Evolutionary conservation across 73 alveolate genomes (phyloP).

Genomic region (Uronychia binucleata): DNA sequence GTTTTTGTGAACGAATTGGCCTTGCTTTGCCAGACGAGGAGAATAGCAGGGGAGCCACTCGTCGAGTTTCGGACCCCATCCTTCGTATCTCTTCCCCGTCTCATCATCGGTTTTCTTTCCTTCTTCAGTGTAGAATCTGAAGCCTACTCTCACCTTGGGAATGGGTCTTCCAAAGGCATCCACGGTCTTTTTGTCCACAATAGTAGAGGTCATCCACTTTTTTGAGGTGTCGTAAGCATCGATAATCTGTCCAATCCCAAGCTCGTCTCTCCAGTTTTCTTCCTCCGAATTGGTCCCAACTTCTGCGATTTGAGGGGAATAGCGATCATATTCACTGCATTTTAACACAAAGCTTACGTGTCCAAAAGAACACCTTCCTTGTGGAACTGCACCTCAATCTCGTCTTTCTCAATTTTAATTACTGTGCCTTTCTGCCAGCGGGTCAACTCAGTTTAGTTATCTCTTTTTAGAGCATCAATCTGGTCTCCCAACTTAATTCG

Average conservation of each 20-base stretch:
- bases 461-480: constrained; percentile 79
- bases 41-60: constrained; percentile 76
- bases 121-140: constrained; percentile 69
- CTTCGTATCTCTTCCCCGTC: constrained; percentile 67
- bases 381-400: constrained; percentile 22
- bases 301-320: constrained; percentile 24
- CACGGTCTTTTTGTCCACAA: constrained; percentile 37
- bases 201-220: constrained; percentile 63
- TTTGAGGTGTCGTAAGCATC: constrained; percentile 81
- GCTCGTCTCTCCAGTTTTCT: constrained; percentile 59
- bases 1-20: not conserved
- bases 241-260: constrained; percentile 63
- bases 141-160: constrained; percentile 63
- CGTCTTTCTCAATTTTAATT: constrained; percentile 15
- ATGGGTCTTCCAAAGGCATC: constrained; percentile 45
- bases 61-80: constrained; percentile 86
- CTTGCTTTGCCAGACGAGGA: constrained; percentile 62
- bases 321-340: constrained; percentile 46
- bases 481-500: constrained; percentile 47
- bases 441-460: constrained; percentile 51
- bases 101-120: constrained; percentile 70
- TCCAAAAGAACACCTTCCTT: constrained; percentile 22
- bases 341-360: not conserved
- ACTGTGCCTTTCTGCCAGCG: constrained; percentile 74
- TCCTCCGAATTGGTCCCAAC: constrained; percentile 20